Evolutionary conservation across 2,329 filamentous ascomycete genomes (phyloP).

Genomic region (Scytalidium sp.): DNA sequence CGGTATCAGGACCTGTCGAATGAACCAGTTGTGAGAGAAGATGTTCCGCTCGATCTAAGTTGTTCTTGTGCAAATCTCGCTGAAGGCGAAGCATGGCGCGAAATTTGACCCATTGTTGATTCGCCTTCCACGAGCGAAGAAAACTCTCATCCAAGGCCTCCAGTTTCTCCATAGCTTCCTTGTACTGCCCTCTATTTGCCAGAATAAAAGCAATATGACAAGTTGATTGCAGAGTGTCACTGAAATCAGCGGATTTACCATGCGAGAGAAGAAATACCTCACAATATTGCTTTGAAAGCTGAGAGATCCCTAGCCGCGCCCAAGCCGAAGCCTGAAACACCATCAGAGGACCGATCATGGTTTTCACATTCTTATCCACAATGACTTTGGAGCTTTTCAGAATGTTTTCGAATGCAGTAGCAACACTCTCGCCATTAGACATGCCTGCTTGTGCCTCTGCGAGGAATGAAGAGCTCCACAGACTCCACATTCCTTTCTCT

Average conservation of each 20-base stretch:
- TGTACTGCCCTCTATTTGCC: constrained; percentile 66
- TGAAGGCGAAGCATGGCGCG: constrained; percentile 64
- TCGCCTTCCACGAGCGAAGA: constrained; percentile 71
- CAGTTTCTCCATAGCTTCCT: constrained; percentile 61
- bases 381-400: constrained; percentile 81
- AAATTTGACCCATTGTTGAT: constrained; percentile 70
- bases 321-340: constrained; percentile 72
- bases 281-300: constrained; percentile 56
- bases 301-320: constrained; percentile 65
- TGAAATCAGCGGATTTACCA: constrained; percentile 58
- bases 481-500: constrained; percentile 80
- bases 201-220: constrained; percentile 69
- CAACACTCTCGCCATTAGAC: constrained; percentile 63
- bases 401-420: constrained; percentile 69
- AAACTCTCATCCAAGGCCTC: constrained; percentile 57
- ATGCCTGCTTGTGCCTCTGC: constrained; percentile 82
- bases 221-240: constrained; percentile 74
- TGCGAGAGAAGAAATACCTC: constrained; percentile 78
- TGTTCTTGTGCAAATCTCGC: constrained; percentile 55
- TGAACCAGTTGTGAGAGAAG: constrained; percentile 54
- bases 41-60: constrained; percentile 53
- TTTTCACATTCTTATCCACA: constrained; percentile 70
- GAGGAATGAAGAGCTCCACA: constrained; percentile 79
- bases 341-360: constrained; percentile 70
- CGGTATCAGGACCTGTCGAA: constrained; percentile 35